Percentiles rank a stretch among this genome's conserved stretches.
Conservation (phyloP, 306 rosid genomes). For the Heteromeles arbutifolia region DNA sequence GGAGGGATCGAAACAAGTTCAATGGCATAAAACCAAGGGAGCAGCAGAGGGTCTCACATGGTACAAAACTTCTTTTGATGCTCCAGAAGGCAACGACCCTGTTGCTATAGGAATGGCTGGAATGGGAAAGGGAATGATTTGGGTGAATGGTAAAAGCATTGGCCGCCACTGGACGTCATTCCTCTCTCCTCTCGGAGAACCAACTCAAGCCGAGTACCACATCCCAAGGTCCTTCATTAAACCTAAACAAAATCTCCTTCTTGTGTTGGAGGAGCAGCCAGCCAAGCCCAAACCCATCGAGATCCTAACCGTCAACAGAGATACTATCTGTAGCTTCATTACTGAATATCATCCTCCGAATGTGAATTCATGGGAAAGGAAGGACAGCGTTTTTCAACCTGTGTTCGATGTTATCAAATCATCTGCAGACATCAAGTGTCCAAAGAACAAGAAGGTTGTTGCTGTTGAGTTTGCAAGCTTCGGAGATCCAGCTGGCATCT, state of each 20-base stretch:
- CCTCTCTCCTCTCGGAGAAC: constrained; percentile 9
- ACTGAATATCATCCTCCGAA: constrained; percentile 4
- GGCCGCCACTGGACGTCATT: constrained; percentile 10
- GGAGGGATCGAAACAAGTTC: background rate
- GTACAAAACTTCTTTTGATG: constrained; percentile 11
- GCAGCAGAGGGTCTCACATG: background rate
- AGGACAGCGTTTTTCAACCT: background rate
- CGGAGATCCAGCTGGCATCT: constrained; percentile 1
- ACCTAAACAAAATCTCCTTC: background rate
- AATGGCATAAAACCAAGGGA: background rate
- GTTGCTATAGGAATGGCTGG: constrained; percentile 3
- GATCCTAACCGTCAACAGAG: constrained; percentile 7
- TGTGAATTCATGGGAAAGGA: constrained; percentile 6
- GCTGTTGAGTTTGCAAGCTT: constrained; percentile 13
- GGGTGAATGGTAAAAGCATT: constrained; percentile 10
- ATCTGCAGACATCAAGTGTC: constrained; percentile 1
- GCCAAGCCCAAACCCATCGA: constrained; percentile 4
- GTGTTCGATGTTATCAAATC: background rate
- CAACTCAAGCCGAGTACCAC: constrained; percentile 10
- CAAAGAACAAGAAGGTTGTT: background rate
- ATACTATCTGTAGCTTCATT: constrained; percentile 11
- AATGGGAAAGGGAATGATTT: constrained; percentile 13
- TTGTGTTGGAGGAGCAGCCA: constrained; percentile 11
- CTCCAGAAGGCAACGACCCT: constrained; percentile 12
- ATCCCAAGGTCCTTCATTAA: constrained; percentile 19